Base-by-base conservation (phyloP, 2,329 filamentous ascomycete species). In the Hypoxylon sp. region DNA sequence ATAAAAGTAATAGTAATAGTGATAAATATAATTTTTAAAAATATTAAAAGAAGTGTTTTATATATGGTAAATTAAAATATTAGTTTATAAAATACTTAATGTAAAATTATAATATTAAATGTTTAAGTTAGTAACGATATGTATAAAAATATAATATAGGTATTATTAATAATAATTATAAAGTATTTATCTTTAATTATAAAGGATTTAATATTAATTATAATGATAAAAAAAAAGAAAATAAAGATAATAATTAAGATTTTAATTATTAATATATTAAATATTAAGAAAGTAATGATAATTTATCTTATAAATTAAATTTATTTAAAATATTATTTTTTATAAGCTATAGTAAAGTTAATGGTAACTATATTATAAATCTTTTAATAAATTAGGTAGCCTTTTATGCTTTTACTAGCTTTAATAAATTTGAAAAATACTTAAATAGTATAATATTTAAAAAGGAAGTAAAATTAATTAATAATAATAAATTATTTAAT, bases 21-120 rank as follows among this genome's bases (percentile, higher is more conserved):
- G 14, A 39, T 29, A 24, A 22, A 19, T 37, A 37, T 37, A 37
- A 35, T 3, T 37, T 37, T 19, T n/a, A 13, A 35, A 22, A 37
- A 35, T 26, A 39, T 26, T 24, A 24, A 11, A 53, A 58, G 48
- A 58, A 47, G 35, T 58, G 31, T 35, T 58, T 47, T 58, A 58
- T 58, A 22, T 58, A 35, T 24, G 9, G 6, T 19, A 58, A 58
- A 37, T 5, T 14, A 19, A 35, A 19, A 19, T 58, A 24, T 58
- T 58, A 58, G 48, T 58, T 58, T 22, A 58, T 35, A 9, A 58
- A 58, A n/a, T 22, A 57, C 47, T n/a, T 29, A 9, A 11, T 33
- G 5, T 4, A 13, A 33, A 47, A 57, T 3, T n/a, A 24, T 46
- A 31, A 46, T 11, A 57, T 31, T 57, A 33, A 57, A 46, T 9